Conservation (phyloP, 148 eudicot species). For the Camellia japonica region DNA sequence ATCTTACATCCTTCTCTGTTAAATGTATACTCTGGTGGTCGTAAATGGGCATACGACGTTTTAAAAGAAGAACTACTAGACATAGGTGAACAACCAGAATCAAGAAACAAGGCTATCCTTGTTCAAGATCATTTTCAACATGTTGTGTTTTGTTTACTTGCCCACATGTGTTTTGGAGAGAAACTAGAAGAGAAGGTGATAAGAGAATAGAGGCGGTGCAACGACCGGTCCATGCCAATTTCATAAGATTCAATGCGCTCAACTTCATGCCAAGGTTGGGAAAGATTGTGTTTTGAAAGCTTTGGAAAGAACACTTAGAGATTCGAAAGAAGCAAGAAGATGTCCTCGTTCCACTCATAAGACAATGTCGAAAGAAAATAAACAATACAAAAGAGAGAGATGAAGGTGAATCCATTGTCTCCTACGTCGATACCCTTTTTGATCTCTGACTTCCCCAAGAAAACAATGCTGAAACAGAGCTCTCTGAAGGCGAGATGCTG, state of each 20-base stretch:
- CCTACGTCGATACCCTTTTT: conserved; percentile 22
- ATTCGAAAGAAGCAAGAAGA: conserved; percentile 15
- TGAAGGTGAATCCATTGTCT: background rate
- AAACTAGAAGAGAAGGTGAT: conserved; percentile 19
- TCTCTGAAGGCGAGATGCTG: conserved; percentile 9
- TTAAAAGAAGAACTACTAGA: conserved; percentile 6
- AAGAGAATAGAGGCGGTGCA: conserved; percentile 24
- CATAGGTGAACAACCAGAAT: background rate
- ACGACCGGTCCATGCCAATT: conserved; percentile 8
- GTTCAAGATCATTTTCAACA: conserved; percentile 28
- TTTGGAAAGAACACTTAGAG: conserved; percentile 24
- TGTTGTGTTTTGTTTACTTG: conserved; percentile 29
- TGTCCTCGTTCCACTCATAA: conserved; percentile 29
- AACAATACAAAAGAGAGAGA: background rate
- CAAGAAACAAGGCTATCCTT: background rate
- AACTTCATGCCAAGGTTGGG: conserved; percentile 21
- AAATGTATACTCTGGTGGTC: conserved; percentile 1
- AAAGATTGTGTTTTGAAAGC: conserved; percentile 23
- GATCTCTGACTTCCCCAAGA: conserved; percentile 10
- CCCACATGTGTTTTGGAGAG: conserved; percentile 29
- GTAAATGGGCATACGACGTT: conserved; percentile 12
- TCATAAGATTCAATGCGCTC: conserved; percentile 22
- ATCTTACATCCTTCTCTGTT: conserved; percentile 15
- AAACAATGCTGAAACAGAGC: background rate
- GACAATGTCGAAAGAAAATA: conserved; percentile 4